phyloP scores from a whole-genome alignment of 1,284 basidiomycete species.

The Malassezia arunalokei region DNA sequence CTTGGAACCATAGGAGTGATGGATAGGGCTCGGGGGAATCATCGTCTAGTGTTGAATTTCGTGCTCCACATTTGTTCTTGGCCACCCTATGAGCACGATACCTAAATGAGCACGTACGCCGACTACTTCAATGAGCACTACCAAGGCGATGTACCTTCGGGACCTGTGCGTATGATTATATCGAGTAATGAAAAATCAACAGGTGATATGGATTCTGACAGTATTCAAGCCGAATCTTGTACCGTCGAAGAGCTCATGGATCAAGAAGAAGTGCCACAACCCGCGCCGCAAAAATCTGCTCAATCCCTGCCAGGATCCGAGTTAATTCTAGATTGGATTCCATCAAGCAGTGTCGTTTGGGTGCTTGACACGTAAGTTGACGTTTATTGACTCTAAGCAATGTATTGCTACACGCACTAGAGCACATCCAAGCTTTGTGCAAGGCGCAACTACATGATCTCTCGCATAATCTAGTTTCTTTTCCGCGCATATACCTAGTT shows the following conservation, averaged over 20 bases:
- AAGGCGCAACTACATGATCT: not conserved
- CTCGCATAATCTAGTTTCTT: not conserved
- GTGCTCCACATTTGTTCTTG: no score
- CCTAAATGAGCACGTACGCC: slow-evolving; percentile 14
- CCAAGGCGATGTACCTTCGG: slow-evolving; percentile 3
- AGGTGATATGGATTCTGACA: not conserved
- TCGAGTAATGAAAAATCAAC: not conserved
- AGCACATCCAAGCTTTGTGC: not conserved
- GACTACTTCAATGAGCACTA: slow-evolving; percentile 16
- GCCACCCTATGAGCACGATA: no score
- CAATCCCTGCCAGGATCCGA: no score
- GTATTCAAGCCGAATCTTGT: not conserved
- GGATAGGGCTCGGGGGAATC: not conserved
- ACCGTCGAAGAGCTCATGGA: slow-evolving; percentile 14
- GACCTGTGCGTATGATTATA: slow-evolving; percentile 11
- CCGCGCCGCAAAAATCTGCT: not conserved
- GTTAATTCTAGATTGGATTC: not conserved
- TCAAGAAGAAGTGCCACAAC: not conserved
- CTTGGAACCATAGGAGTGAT: no score
- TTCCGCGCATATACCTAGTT: slow-evolving; percentile 2
- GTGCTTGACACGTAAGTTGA: slow-evolving; percentile 14
- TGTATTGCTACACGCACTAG: not conserved
- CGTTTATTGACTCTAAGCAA: not conserved
- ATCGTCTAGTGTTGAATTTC: not conserved
- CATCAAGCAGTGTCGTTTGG: not conserved